phyloP scores from a whole-genome alignment of 345 rosid species.

The Hibiscus syriacus region DNA sequence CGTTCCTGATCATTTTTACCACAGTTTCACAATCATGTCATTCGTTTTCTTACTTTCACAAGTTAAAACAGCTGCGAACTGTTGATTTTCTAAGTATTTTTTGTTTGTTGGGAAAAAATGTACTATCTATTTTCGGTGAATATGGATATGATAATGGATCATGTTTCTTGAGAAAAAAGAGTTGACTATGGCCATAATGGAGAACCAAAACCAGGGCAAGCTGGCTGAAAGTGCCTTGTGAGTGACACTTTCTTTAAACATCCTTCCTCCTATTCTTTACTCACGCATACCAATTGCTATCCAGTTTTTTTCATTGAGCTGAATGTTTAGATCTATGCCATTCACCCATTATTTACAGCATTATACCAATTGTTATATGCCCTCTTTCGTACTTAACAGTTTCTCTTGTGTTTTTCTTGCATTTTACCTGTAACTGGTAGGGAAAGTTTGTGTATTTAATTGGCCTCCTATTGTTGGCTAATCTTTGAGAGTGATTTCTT shows the following conservation, averaged over 20 bases:
- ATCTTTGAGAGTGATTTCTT: neutral
- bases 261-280: constrained; percentile 2
- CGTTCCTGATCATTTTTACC: neutral
- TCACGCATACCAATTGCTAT: neutral
- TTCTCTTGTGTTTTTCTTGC: neutral
- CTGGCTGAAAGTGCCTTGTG: constrained; percentile 35
- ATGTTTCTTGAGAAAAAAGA: constrained; percentile 37
- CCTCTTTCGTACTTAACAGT: neutral
- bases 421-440: neutral
- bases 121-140: neutral
- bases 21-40: neutral
- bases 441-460: neutral
- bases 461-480: neutral
- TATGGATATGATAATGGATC: neutral
- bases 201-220: constrained; percentile 40
- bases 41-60: neutral
- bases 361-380: neutral
- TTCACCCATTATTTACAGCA: neutral
- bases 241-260: constrained; percentile 12
- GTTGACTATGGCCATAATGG: constrained; percentile 45
- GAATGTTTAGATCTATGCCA: neutral
- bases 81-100: neutral
- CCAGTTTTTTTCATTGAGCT: neutral
- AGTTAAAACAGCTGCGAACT: neutral
- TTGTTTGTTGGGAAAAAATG: neutral